Conservation (phyloP, 306 rosid genomes). For the Inga oerstediana region DNA sequence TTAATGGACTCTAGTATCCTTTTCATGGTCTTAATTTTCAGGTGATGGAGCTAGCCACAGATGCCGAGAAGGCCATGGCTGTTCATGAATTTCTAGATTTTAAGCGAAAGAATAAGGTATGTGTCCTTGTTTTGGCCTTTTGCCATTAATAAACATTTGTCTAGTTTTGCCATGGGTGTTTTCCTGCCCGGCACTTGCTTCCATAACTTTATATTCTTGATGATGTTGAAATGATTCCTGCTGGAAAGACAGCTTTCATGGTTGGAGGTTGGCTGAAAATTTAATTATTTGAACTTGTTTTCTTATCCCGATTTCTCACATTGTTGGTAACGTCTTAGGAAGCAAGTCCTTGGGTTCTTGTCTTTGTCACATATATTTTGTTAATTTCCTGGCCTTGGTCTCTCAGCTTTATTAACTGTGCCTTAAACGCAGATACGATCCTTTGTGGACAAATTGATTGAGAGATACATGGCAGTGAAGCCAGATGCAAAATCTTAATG, state of each 20-base stretch:
- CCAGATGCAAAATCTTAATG: slow-evolving; percentile 58
- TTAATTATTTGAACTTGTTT: background rate
- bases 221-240: slow-evolving; percentile 28
- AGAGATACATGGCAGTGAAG: slow-evolving; percentile 82
- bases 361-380: background rate
- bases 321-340: slow-evolving; percentile 1
- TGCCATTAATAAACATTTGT: slow-evolving; percentile 5
- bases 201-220: slow-evolving; percentile 22
- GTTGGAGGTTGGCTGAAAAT: slow-evolving; percentile 13
- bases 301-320: background rate
- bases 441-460: slow-evolving; percentile 94
- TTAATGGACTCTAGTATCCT: slow-evolving; percentile 16
- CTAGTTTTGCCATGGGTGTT: slow-evolving; percentile 7
- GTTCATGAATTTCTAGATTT: slow-evolving; percentile 93
- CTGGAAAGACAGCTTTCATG: slow-evolving; percentile 5
- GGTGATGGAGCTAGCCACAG: slow-evolving; percentile 99
- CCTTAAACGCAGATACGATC: slow-evolving; percentile 85
- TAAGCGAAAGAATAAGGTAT: slow-evolving; percentile 93
- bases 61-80: slow-evolving; percentile 91
- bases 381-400: slow-evolving; percentile 19
- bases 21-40: slow-evolving; percentile 46
- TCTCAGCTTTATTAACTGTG: slow-evolving; percentile 40
- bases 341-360: slow-evolving; percentile 5
- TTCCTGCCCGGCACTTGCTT: slow-evolving; percentile 16
- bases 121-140: slow-evolving; percentile 14